These are phyloP conservation scores for Orobanche coerulescens DNA, from an alignment of 257 asterid species.

Conservation along the genomic window DNA sequence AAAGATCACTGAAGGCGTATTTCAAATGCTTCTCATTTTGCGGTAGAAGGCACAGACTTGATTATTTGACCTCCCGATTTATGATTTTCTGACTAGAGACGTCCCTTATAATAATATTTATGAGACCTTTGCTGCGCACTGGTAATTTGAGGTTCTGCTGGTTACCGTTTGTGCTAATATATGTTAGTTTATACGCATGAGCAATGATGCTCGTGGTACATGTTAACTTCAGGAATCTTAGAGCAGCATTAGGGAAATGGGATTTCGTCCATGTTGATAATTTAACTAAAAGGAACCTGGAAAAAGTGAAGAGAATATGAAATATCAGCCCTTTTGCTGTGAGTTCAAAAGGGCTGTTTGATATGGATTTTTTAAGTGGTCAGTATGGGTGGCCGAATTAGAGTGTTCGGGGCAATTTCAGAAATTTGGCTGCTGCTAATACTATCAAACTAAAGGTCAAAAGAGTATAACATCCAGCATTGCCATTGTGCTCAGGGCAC, in stretches of 20 bases:
- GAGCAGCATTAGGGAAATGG: constrained; percentile 13
- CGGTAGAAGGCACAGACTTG: constrained; percentile 9
- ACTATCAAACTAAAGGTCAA: neutral
- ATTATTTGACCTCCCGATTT: constrained; percentile 6
- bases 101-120: neutral
- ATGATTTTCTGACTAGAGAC: constrained; percentile 4
- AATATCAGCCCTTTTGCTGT: neutral
- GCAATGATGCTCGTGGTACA: neutral
- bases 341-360: constrained; percentile 11
- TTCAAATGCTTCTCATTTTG: constrained; percentile 5
- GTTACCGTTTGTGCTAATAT: neutral
- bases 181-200: neutral
- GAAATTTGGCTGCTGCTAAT: constrained; percentile 6
- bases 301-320: constrained; percentile 2
- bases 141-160: constrained; percentile 9
- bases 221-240: constrained; percentile 8
- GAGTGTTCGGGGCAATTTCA: constrained; percentile 14
- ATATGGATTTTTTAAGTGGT: constrained; percentile 5
- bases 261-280: neutral
- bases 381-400: constrained; percentile 17
- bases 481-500: constrained; percentile 8
- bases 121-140: constrained; percentile 5
- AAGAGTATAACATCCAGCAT: constrained; percentile 7
- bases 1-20: constrained; percentile 1
- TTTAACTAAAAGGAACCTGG: constrained; percentile 6